Base-by-base conservation (phyloP, 768 basidiomycete species). In the Collybia sp. region DNA sequence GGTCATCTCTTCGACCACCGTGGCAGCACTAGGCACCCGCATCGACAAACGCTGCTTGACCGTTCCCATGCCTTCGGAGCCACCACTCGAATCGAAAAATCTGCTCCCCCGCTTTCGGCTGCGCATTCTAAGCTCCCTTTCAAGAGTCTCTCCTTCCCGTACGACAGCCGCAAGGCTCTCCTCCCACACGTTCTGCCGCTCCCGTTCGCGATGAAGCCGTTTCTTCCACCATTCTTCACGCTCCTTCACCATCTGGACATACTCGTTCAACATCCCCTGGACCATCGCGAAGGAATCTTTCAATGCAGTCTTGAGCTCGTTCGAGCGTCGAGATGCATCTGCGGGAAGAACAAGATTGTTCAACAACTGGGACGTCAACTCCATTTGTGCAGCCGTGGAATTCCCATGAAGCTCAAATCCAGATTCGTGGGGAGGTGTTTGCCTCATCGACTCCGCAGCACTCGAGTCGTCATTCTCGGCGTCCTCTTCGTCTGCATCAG, bases 101-200 rank as follows among this genome's bases (percentile, higher is more conserved):
- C 75, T 65, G 57, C 82, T 85, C 43, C 81, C 79, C 43, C 82
- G 70, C 62, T 67, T 78, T 54, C 79, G 60, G 44, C 77, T 79
- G 43, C 80, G 66, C 50, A 67, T 71, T 49, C 80, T 73, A 46
- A 98, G 71, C 63, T 95, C 91, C 47, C 68, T 67, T 68, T 98
- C 94, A 16, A 94, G 73, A 9, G 71, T 75, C 57, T 91, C 90
- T 12, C 93, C 92, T 61, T 95, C 90, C 46, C 76, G 73, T 1
- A 93, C 93, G 6, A 94, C 92, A 1, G 81, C 79, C 45, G 85
- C 81, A 57, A 97, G 63, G 61, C 88, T 94, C 66, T 92, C 85
- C 65, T 95, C 93, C 94, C 94, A 97, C 19, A 93, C 70, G 10
- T 59, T 68, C 57, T 83, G 81, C 18, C 82, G 71, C 53, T 75